Conservation (phyloP, 495 filamentous ascomycete species). For the Aspergillus diversus region DNA sequence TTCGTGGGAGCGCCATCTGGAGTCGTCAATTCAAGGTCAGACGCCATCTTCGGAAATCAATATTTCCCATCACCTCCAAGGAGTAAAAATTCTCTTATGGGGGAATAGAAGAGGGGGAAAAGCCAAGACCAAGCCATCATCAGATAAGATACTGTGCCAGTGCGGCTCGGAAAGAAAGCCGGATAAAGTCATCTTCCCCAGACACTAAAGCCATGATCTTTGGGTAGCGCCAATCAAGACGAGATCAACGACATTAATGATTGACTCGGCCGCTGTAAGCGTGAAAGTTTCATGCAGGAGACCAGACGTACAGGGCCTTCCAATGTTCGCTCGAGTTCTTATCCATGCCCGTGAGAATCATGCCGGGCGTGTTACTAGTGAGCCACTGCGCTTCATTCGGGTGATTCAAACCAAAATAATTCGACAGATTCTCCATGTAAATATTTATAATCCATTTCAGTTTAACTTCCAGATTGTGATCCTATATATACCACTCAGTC, state of each 20-base stretch:
- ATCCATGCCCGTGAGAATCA: too few species aligned
- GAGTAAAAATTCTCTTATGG: background rate
- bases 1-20: background rate
- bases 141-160: background rate
- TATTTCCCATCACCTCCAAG: background rate
- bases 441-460: background rate
- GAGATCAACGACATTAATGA: background rate
- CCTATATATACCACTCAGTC: background rate
- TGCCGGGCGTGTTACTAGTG: too few species aligned
- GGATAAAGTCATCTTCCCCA: slow-evolving; percentile 9
- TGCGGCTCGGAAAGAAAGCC: background rate
- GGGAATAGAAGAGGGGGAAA: too few species aligned
- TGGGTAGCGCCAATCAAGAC: background rate
- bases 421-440: background rate
- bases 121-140: background rate
- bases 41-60: background rate
- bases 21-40: slow-evolving; percentile 6
- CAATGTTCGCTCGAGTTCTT: too few species aligned
- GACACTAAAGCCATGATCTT: slow-evolving; percentile 4
- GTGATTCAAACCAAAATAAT: background rate
- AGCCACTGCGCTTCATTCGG: too few species aligned
- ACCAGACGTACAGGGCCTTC: too few species aligned
- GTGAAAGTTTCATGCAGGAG: too few species aligned
- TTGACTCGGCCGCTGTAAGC: too few species aligned
- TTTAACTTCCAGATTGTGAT: background rate